A percentile compares a stretch with the other conserved stretches of the same genome.
Evolutionary conservation across 805 yeast species (phyloP).

Genomic region (Wickerhamomyces sydowiorum): DNA sequence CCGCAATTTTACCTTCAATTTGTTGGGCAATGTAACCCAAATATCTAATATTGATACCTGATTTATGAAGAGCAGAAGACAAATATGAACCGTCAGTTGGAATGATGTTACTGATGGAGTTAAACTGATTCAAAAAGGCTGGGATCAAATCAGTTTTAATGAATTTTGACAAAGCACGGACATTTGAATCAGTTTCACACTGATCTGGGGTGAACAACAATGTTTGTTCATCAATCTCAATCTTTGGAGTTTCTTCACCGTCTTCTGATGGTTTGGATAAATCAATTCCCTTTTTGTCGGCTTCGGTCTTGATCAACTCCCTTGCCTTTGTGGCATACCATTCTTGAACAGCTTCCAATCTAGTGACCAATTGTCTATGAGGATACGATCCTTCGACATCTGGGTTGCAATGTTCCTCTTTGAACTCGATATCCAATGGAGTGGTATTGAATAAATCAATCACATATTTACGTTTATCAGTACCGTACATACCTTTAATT

Average conservation of each 20-base stretch:
- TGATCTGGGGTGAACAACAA: slow-evolving; percentile 59
- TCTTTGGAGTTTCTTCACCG: slow-evolving; percentile 39
- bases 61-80: slow-evolving; percentile 59
- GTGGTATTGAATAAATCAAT: slow-evolving; percentile 80
- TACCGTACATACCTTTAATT: slow-evolving; percentile 80
- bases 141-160: slow-evolving; percentile 57
- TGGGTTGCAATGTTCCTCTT: slow-evolving; percentile 47
- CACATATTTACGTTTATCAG: slow-evolving; percentile 78
- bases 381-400: slow-evolving; percentile 54
- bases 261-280: slow-evolving; percentile 12
- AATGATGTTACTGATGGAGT: slow-evolving; percentile 40
- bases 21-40: slow-evolving; percentile 55
- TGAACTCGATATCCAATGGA: slow-evolving; percentile 78
- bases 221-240: slow-evolving; percentile 45
- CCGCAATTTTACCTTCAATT: slow-evolving; percentile 22
- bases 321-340: slow-evolving; percentile 78
- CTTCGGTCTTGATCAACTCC: slow-evolving; percentile 29
- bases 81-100: slow-evolving; percentile 85
- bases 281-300: slow-evolving; percentile 22
- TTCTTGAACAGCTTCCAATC: slow-evolving; percentile 85
- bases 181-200: slow-evolving; percentile 31
- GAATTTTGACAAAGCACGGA: slow-evolving; percentile 63
- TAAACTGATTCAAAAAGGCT: slow-evolving; percentile 43
- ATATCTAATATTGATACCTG: slow-evolving; percentile 87
- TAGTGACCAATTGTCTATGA: slow-evolving; percentile 69